These are phyloP conservation scores for Botrytis aclada DNA, from an alignment of 2,329 filamentous ascomycete species.

Conservation along the genomic window DNA sequence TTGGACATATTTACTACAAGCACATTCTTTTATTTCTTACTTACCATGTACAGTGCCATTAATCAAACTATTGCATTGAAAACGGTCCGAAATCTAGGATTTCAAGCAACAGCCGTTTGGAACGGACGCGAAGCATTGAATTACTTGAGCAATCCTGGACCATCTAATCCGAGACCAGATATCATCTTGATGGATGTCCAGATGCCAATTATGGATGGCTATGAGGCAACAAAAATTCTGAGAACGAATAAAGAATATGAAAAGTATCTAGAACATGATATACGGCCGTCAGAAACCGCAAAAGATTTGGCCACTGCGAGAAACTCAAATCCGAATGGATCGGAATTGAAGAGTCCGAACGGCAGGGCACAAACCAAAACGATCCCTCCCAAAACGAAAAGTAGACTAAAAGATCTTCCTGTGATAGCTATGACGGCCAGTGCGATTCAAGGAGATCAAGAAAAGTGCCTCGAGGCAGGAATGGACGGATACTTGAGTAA, in stretches of 20 bases:
- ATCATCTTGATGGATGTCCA: slow-evolving; percentile 46
- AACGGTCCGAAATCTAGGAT: slow-evolving; percentile 31
- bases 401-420: slow-evolving; percentile 40
- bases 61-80: slow-evolving; percentile 32
- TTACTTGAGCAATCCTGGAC: slow-evolving; percentile 26
- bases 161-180: slow-evolving; percentile 24
- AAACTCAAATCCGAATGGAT: not conserved
- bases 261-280: not conserved
- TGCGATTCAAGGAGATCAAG: slow-evolving; percentile 47
- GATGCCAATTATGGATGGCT: slow-evolving; percentile 54
- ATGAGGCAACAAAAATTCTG: slow-evolving; percentile 47
- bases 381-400: slow-evolving; percentile 4
- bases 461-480: slow-evolving; percentile 50
- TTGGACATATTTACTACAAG: not conserved
- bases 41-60: slow-evolving; percentile 26
- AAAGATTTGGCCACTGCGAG: slow-evolving; percentile 13
- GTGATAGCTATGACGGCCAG: slow-evolving; percentile 52
- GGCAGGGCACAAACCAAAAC: slow-evolving; percentile 6
- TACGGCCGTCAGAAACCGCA: slow-evolving; percentile 36
- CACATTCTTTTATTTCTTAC: not conserved
- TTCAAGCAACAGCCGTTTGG: slow-evolving; percentile 30
- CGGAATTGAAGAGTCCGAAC: slow-evolving; percentile 23
- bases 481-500: slow-evolving; percentile 54
- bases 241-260: slow-evolving; percentile 36
- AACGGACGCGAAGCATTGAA: slow-evolving; percentile 33